Evolutionary conservation across 164 flowering plant species (phyloP), one percentile per base, ranked within the genome.

Genomic region (Buxus sempervirens): DNA sequence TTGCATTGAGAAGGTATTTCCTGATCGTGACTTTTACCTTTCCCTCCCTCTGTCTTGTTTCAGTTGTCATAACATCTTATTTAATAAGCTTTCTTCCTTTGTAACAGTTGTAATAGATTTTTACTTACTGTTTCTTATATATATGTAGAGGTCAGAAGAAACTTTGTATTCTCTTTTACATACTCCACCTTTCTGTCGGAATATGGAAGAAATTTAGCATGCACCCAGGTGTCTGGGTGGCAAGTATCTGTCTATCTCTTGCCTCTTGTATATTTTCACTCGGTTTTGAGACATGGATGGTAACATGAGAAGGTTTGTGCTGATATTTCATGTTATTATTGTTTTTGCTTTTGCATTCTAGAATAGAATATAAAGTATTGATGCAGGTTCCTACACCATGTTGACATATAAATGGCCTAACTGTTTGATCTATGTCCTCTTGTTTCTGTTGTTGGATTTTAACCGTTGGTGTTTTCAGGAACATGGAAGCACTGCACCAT

Each of bases 261-360:
- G 86, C 97, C n/a, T 81, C 88, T 61, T 85, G 90, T 23, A 73
- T 87, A 77, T 96, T 75, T 76, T 83, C 84, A 19, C 86, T 86
- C 81, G 75, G 90, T 73, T 96, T 90, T 27, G 99, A 95, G 82
- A 78, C 93, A 45, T 90, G 96, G 95, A 77, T 85, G 82, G 96
- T 85, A 8, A 74, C 93, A 89, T 73, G 96, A 93, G 54, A 87
- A 90, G 99, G 99, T 95, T 58, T 59, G 90, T 74, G 41, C 22
- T 36, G 13, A 41, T 19, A 32, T 32, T 32, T 32, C 38, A 3
- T 32, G 7, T 32, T 32, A 3, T 32, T 32, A 3, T 32, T 32
- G 38, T 32, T 32, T 36, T 58, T 10, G 41, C 10, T 65, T 54
- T 51, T 74, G 25, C 49, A 18, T 45, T 67, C 20, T 60, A 63